Conservation (phyloP, 176 grass and related monocot genomes). For the Oropetium thomaeum region DNA sequence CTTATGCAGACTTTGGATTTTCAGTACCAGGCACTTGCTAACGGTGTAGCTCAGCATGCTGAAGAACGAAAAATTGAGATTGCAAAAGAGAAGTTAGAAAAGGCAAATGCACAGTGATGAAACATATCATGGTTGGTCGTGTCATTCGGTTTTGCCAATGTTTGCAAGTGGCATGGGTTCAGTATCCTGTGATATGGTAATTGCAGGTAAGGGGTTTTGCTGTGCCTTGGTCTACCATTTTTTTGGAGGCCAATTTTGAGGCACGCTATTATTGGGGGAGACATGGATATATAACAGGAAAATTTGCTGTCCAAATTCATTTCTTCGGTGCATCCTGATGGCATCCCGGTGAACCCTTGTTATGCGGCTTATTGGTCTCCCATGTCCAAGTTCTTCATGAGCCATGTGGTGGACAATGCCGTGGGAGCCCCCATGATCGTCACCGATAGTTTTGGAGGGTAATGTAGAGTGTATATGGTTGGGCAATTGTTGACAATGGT, state of each 20-base stretch:
- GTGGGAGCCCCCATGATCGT: not conserved
- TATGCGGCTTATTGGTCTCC: not conserved
- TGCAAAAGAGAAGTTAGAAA: slow-evolving; percentile 81
- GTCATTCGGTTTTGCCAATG: slow-evolving; percentile 31
- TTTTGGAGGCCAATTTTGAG: slow-evolving; percentile 34
- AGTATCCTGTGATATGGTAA: slow-evolving; percentile 28
- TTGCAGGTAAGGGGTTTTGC: slow-evolving; percentile 10
- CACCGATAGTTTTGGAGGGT: slow-evolving; percentile 14
- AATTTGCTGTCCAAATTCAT: not conserved
- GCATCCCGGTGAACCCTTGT: slow-evolving; percentile 14
- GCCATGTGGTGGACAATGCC: not conserved
- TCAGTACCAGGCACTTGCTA: slow-evolving; percentile 65
- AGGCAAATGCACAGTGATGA: slow-evolving; percentile 39
- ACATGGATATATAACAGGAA: not conserved
- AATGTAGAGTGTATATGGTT: slow-evolving; percentile 51
- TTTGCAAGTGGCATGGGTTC: not conserved
- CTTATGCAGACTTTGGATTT: slow-evolving; percentile 75
- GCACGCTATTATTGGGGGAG: slow-evolving; percentile 25
- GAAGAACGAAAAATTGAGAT: slow-evolving; percentile 70
- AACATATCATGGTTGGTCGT: not conserved
- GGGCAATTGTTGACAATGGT: slow-evolving; percentile 23
- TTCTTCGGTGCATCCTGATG: slow-evolving; percentile 20
- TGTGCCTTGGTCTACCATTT: slow-evolving; percentile 39
- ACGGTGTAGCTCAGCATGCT: slow-evolving; percentile 60
- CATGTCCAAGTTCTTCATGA: not conserved